Evolutionary conservation across 768 basidiomycete species (phyloP).

Genomic region (Hydnomerulius pinastri): DNA sequence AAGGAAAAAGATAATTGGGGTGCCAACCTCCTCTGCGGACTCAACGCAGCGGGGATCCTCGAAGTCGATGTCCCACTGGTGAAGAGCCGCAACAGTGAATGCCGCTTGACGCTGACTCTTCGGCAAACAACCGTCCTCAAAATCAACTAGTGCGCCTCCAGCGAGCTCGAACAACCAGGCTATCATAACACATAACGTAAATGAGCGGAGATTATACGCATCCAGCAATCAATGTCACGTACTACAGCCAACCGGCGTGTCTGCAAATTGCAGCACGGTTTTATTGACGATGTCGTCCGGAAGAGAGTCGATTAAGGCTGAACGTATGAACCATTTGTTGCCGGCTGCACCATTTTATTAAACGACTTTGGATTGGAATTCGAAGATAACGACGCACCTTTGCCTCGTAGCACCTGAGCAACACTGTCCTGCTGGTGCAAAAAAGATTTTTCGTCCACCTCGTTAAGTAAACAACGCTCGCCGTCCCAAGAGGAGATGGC

Average conservation of each 20-base stretch:
- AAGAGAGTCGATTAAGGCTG: conserved; percentile 77
- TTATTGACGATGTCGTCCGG: conserved; percentile 85
- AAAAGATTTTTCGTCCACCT: conserved; percentile 89
- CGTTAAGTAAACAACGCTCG: conserved; percentile 82
- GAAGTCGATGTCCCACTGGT: conserved; percentile 88
- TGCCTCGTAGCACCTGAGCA: conserved; percentile 85
- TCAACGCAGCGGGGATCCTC: conserved; percentile 79
- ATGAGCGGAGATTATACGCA: conserved; percentile 2
- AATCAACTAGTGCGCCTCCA: conserved; percentile 76
- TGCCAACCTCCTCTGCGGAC: conserved; percentile 76
- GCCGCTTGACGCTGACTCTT: conserved; percentile 75
- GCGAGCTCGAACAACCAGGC: conserved; percentile 94
- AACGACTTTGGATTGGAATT: not conserved
- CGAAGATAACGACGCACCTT: conserved; percentile 47
- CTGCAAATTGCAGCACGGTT: conserved; percentile 78
- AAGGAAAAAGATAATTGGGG: not conserved
- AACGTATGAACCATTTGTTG: conserved; percentile 90
- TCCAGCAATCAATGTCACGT: conserved; percentile 34
- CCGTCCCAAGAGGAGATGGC: conserved; percentile 90
- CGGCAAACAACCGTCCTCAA: conserved; percentile 73
- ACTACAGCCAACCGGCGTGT: conserved; percentile 92
- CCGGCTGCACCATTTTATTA: conserved; percentile 50
- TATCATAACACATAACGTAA: conserved; percentile 24
- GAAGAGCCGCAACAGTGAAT: conserved; percentile 87
- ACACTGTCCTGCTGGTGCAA: conserved; percentile 90